Conservation (phyloP, 495 filamentous ascomycete species). For the Aspergillus funiculosus region DNA sequence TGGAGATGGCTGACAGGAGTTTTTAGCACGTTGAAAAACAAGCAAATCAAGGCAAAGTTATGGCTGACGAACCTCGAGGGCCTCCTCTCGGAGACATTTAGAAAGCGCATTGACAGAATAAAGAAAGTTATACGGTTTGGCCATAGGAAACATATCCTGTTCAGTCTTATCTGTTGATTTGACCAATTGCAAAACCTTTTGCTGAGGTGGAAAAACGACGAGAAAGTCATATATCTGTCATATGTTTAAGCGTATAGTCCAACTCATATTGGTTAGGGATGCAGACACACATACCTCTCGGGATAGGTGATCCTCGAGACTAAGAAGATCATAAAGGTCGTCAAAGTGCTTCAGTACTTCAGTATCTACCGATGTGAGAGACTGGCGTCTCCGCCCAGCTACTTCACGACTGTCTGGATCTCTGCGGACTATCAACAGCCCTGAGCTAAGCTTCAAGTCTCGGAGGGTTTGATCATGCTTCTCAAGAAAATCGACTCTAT, state of each 20-base stretch:
- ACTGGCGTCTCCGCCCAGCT: constrained; percentile 25
- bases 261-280: background rate
- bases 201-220: constrained; percentile 63
- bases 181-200: constrained; percentile 53
- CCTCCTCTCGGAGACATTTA: constrained; percentile 43
- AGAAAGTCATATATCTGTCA: constrained; percentile 68
- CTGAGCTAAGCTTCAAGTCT: constrained; percentile 48
- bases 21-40: constrained; percentile 5
- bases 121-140: constrained; percentile 65
- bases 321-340: constrained; percentile 75
- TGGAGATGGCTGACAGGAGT: constrained; percentile 24
- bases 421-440: constrained; percentile 53
- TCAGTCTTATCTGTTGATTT: constrained; percentile 48
- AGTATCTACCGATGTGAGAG: constrained; percentile 53
- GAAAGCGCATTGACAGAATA: constrained; percentile 66
- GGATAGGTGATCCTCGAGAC: constrained; percentile 67
- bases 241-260: background rate
- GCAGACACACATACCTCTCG: constrained; percentile 46
- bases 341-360: constrained; percentile 83
- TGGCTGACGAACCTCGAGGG: constrained; percentile 30
- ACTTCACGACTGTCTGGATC: constrained; percentile 35
- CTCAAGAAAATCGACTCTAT: constrained; percentile 41
- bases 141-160: constrained; percentile 57
- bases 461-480: constrained; percentile 33
- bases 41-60: background rate